Base-by-base conservation (phyloP, 2,329 filamentous ascomycete species). In the Penicillium psychrosexuale region DNA sequence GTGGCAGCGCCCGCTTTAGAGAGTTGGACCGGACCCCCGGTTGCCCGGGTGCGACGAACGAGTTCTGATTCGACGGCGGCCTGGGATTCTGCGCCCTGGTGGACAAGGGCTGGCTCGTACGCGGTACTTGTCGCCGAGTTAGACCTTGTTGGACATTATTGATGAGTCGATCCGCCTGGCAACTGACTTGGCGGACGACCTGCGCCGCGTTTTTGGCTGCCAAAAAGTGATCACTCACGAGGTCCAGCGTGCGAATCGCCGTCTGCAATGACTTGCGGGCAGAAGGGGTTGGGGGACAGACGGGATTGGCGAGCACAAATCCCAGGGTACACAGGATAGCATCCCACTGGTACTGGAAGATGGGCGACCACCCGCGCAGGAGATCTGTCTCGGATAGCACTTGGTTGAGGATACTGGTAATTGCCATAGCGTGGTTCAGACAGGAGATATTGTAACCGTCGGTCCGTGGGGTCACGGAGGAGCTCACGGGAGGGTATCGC, bases 231-330 rank as follows among this genome's bases (percentile, higher is more conserved):
- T 58, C 65, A 0, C 70, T 71, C 17, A 74, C 72, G 2, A 64
- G 61, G 8, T 77, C 71, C 45, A 78, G 75, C 9, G 72, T 68
- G 3, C 52, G 54, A 9, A 77, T 66, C 6, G 72, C 66, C 1
- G 59, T 66, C 34, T 71, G 64, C n/a, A 78, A 62, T 12, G 69
- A 66, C 15, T 64, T 64, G 17, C 74, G 64, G 11, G 72, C 74
- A 3, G 59, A 46, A 1, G 62, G 59, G 0, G 68, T 69, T 0
- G 61, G 61, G 5, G 66, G 56, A 11, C 68, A 58, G 1, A 65
- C 40, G 1, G 77, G 39, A 40, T 45, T 45, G 5, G 43, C 17
- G 17, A 45, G 43, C 8, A 45, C 43, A 11, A 45, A 45, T 6
- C 43, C 43, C 5, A 45, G 17, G 8, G 43, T 45, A 45, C 43